Conservation (phyloP, 2,329 filamentous ascomycete genomes). For the Conoideocrella luteorostrata region DNA sequence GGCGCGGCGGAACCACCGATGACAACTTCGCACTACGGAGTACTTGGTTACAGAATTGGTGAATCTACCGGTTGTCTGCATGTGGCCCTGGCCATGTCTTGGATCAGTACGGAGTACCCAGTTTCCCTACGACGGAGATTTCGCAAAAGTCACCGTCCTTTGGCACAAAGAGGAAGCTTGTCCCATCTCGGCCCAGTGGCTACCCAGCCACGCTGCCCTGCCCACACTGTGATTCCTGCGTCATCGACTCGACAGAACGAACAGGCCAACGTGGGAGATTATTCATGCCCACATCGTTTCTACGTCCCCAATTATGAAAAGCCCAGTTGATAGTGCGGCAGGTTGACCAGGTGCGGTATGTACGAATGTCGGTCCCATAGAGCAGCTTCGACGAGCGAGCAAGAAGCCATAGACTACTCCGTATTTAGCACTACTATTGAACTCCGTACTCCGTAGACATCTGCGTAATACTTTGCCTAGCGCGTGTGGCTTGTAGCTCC, state of each 20-base stretch:
- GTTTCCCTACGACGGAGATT: not conserved
- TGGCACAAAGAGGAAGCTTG: not conserved
- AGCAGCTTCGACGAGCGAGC: not conserved
- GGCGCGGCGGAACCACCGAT: not conserved
- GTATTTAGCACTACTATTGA: no score
- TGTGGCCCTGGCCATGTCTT: not conserved
- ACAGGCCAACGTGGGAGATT: conserved; percentile 6
- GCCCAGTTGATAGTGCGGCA: conserved; percentile 1
- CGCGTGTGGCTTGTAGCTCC: not conserved
- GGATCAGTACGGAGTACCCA: no score
- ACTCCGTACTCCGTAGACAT: no score
- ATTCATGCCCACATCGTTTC: no score
- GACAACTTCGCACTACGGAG: not conserved
- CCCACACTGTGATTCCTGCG: conserved; percentile 18
- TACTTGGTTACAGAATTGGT: no score
- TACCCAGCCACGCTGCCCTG: conserved; percentile 16
- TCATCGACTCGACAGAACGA: conserved; percentile 25
- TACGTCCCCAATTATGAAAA: no score
- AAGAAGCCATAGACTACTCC: not conserved
- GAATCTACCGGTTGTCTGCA: no score
- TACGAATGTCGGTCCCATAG: not conserved
- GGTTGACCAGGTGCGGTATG: not conserved
- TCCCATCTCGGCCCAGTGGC: conserved; percentile 5
- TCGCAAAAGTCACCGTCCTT: not conserved
- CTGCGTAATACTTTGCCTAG: not conserved